Conservation (phyloP, 208 protist species). For the Trypanosoma boissoni region DNA sequence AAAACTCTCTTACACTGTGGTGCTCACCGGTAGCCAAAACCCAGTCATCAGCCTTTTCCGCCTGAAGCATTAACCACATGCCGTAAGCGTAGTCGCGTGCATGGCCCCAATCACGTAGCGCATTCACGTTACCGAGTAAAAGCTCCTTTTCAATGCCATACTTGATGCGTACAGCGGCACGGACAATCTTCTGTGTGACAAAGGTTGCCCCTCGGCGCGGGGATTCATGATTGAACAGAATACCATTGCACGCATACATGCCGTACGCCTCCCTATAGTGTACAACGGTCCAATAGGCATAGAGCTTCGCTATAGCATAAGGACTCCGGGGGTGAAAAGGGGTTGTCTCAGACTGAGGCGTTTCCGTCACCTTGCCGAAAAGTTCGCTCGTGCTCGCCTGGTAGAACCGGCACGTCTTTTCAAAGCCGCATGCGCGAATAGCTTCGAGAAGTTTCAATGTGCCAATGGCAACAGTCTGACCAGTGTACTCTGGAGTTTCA, state of each 20-base stretch:
- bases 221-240: slow-evolving; percentile 97
- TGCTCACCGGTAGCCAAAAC: slow-evolving; percentile 92
- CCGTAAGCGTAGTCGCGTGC: slow-evolving; percentile 91
- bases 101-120: slow-evolving; percentile 94
- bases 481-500: slow-evolving; percentile 95
- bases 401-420: slow-evolving; percentile 74
- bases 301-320: slow-evolving; percentile 94
- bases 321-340: slow-evolving; percentile 97
- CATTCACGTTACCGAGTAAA: slow-evolving; percentile 91
- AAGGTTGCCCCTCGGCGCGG: slow-evolving; percentile 92
- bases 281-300: slow-evolving; percentile 93
- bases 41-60: slow-evolving; percentile 87
- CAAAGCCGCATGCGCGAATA: slow-evolving; percentile 72
- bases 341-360: slow-evolving; percentile 92
- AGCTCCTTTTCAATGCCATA: slow-evolving; percentile 68
- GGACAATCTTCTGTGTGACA: slow-evolving; percentile 96
- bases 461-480: slow-evolving; percentile 90
- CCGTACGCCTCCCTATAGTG: slow-evolving; percentile 96
- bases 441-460: slow-evolving; percentile 92
- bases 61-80: slow-evolving; percentile 97
- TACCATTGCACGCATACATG: slow-evolving; percentile 93
- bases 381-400: slow-evolving; percentile 84
- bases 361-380: slow-evolving; percentile 92
- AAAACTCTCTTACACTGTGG: slow-evolving; percentile 89
- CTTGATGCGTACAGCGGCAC: slow-evolving; percentile 91